Conservation (phyloP, 2,329 filamentous ascomycete genomes). For the Apiospora rasikravindrae region DNA sequence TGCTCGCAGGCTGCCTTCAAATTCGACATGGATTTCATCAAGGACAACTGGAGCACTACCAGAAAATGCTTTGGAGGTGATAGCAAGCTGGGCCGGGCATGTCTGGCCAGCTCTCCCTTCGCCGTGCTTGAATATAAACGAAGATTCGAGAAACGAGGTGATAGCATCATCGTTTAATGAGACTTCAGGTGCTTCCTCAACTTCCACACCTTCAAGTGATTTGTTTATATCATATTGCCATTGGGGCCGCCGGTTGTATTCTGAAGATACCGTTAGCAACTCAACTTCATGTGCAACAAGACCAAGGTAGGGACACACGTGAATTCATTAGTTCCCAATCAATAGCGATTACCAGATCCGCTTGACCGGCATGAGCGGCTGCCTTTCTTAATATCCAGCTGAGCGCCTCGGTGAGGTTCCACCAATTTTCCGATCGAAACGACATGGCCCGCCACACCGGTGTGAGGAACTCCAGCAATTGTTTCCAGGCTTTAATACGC, state of each 20-base stretch:
- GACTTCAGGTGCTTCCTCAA: slow-evolving; percentile 53
- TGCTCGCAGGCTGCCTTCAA: slow-evolving; percentile 62
- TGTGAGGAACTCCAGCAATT: slow-evolving; percentile 57
- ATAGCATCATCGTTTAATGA: slow-evolving; percentile 56
- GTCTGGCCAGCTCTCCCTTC: slow-evolving; percentile 67
- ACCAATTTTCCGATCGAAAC: slow-evolving; percentile 65
- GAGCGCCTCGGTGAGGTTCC: slow-evolving; percentile 62
- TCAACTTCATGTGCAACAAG: background rate
- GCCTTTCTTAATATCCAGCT: slow-evolving; percentile 65
- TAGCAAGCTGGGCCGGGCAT: slow-evolving; percentile 61
- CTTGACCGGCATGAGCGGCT: slow-evolving; percentile 56
- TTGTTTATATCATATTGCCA: slow-evolving; percentile 68
- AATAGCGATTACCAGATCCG: slow-evolving; percentile 62
- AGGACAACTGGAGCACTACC: slow-evolving; percentile 58
- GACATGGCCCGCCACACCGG: slow-evolving; percentile 63
- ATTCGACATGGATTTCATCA: slow-evolving; percentile 57
- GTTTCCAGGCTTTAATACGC: slow-evolving; percentile 55
- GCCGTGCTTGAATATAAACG: slow-evolving; percentile 62
- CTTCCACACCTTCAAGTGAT: slow-evolving; percentile 56
- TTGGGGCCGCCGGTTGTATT: slow-evolving; percentile 57
- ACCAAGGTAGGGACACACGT: slow-evolving; percentile 48
- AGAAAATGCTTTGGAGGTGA: slow-evolving; percentile 61
- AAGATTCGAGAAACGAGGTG: slow-evolving; percentile 58
- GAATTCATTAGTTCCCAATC: slow-evolving; percentile 69
- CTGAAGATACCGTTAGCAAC: slow-evolving; percentile 42